Conservation (phyloP, 192 early-diverging fungal species). For the Thoreauomyces humboldtii region DNA sequence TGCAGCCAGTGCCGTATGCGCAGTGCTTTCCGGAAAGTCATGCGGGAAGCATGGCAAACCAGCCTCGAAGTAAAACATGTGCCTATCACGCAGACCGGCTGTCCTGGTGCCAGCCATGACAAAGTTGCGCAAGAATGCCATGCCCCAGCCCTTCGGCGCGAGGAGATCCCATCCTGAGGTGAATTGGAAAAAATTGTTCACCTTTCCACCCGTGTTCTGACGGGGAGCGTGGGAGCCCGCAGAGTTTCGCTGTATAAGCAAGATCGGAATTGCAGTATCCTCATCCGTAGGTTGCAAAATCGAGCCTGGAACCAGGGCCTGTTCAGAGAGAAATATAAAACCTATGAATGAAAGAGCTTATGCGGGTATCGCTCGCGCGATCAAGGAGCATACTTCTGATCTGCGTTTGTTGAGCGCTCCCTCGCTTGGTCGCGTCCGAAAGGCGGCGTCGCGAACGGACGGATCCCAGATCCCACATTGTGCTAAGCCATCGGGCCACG, state of each 20-base stretch:
- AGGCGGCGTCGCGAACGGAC: not conserved
- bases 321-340: no score
- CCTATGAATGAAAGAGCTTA: no score
- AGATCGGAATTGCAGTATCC: constrained; percentile 73
- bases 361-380: no score
- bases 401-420: constrained; percentile 19
- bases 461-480: constrained; percentile 22
- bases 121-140: constrained; percentile 84
- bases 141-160: constrained; percentile 75
- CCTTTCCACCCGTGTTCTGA: no score
- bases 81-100: constrained; percentile 67
- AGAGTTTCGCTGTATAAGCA: constrained; percentile 74
- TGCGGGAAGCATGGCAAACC: constrained; percentile 76
- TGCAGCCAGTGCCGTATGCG: constrained; percentile 55
- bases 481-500: constrained; percentile 30
- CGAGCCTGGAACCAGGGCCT: no score
- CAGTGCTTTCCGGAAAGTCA: constrained; percentile 74
- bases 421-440: constrained; percentile 15
- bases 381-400: constrained; percentile 8
- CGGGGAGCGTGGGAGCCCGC: no score
- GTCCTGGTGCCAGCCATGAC: constrained; percentile 84
- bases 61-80: constrained; percentile 72
- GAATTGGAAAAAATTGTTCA: no score
- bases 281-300: no score
- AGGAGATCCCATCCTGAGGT: constrained; percentile 85